Base-by-base conservation (phyloP, 2,329 filamentous ascomycete genomes). In the Neonectria punicea region DNA sequence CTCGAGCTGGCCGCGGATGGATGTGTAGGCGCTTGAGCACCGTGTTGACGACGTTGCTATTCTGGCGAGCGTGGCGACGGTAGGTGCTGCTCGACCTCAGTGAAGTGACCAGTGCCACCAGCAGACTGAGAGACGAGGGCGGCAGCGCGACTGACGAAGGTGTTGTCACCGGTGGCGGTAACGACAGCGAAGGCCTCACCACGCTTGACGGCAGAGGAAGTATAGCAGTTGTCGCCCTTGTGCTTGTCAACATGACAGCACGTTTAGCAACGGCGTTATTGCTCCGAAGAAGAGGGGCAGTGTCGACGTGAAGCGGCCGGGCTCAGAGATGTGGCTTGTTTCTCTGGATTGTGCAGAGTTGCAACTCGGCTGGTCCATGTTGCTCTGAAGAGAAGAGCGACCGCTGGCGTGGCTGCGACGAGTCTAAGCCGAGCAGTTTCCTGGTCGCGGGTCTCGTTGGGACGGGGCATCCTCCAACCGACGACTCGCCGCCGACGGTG, bases 181-280 rank as follows among this genome's bases (percentile, higher is more conserved):
- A 96, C 88, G 69, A 97, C 87, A 77, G 96, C 85, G 79, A 93
- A 93, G 70, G 92, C 92, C 83, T 94, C 90, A 80, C 94, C 93
- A 85, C 93, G 92, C 87, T 97, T 97, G 84, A 97, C 91, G 69
- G 91, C 90, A 44, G 93, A 97, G 10, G 93, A 97, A 76, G 92
- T 90, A 78, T 92, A 97, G 81, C 92, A 93, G 76, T 87, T 86
- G 80, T 97, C 94, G 68, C 88, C 88, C 78, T 90, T 88, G 84
- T 93, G 90, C 86, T 96, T 97, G 83, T 97, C 93, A 72, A 96
- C 93, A 72, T 22, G 20, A 22, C 20, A 22, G 20, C 20, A 22
- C 20, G 20, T 22, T 22, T 22, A 22, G 20, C 20, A 22, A 22
- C 20, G 20, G 20, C 20, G 20, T 22, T 22, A 22, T 22, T 22